Evolutionary conservation across 2,329 filamentous ascomycete genomes (phyloP).

Genomic region (Fusarium compactum): DNA sequence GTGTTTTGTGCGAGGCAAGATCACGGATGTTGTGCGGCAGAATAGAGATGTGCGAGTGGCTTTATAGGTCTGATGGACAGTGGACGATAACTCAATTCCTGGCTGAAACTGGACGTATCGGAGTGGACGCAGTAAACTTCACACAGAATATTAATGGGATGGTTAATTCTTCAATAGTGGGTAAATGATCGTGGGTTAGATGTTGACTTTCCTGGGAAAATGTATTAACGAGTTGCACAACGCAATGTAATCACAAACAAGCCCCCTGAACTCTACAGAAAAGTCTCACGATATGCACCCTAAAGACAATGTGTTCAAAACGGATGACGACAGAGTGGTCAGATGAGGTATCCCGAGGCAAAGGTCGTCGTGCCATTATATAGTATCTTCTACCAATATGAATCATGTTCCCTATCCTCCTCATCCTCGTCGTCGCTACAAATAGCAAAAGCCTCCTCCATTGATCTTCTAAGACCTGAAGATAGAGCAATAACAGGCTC

Average conservation of each 20-base stretch:
- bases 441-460: background rate
- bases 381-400: background rate
- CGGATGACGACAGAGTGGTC: background rate
- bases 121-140: background rate
- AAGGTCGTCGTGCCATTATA: background rate
- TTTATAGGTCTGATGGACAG: background rate
- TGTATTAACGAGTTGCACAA: background rate
- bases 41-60: background rate
- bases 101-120: too few relatives aligned
- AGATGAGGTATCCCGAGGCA: background rate
- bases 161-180: background rate
- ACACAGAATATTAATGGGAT: background rate
- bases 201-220: background rate
- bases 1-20: background rate
- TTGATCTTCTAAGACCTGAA: background rate
- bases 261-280: background rate
- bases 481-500: background rate
- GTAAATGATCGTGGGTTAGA: background rate
- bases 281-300: background rate
- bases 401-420: background rate
- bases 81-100: too few relatives aligned
- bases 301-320: background rate
- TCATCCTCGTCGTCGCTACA: background rate
- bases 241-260: background rate
- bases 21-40: background rate